A percentile compares a stretch with the other conserved stretches of the same genome.
Conservation (phyloP, 495 filamentous ascomycete species). For the Penicillium samsonianum region DNA sequence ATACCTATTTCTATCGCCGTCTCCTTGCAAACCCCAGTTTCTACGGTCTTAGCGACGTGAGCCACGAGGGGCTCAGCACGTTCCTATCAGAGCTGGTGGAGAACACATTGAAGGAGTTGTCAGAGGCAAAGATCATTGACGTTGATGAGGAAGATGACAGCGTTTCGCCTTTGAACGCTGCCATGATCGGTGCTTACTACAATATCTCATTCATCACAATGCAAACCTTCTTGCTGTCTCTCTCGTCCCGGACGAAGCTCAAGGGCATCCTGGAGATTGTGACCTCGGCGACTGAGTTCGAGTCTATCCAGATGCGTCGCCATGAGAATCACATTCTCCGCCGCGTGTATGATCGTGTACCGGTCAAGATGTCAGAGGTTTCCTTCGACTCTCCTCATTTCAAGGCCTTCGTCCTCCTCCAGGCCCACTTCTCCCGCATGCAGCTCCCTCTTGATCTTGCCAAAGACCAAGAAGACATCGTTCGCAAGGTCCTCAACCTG, state of each 20-base stretch:
- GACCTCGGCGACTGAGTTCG: conserved; percentile 95
- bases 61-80: conserved; percentile 88
- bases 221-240: conserved; percentile 98
- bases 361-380: conserved; percentile 87
- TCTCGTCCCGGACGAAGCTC: conserved; percentile 83
- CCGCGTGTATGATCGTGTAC: conserved; percentile 90
- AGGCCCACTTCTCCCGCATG: conserved; percentile 97
- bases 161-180: conserved; percentile 85
- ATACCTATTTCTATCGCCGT: conserved; percentile 97
- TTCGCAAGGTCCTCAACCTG: conserved; percentile 82
- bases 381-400: conserved; percentile 94
- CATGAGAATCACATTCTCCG: conserved; percentile 89
- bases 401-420: conserved; percentile 94
- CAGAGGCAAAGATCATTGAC: conserved; percentile 94
- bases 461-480: conserved; percentile 89
- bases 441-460: conserved; percentile 94
- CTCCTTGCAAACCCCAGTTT: conserved; percentile 97
- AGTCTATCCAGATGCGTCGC: conserved; percentile 88
- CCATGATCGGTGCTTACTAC: conserved; percentile 98
- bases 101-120: conserved; percentile 84
- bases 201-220: conserved; percentile 99
- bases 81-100: conserved; percentile 96
- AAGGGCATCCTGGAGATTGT: conserved; percentile 97
- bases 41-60: conserved; percentile 86
- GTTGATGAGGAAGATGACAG: conserved; percentile 95